A percentile compares a stretch with the other conserved stretches of the same genome.
Evolutionary conservation across 805 yeast genomes (phyloP).

Genomic region (Barnettozyma wickerhamii): DNA sequence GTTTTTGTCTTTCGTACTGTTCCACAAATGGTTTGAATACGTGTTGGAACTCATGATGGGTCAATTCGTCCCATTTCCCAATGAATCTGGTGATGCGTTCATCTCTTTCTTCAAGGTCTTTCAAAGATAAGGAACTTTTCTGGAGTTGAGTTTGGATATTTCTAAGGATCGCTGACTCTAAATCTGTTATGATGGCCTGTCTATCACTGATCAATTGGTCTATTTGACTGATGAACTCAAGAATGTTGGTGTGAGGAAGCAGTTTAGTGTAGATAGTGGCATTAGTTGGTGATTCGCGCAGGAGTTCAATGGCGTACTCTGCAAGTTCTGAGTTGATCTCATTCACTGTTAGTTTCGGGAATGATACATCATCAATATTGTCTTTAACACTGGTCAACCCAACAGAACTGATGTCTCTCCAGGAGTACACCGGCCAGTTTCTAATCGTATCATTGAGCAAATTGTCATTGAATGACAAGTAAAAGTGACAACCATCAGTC

Average conservation of each 20-base stretch:
- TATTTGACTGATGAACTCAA: constrained; percentile 12
- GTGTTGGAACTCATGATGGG: constrained; percentile 29
- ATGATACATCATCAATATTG: background rate
- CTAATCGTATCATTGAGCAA: constrained; percentile 6
- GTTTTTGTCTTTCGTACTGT: constrained; percentile 22
- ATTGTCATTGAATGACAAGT: constrained; percentile 20
- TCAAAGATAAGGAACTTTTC: constrained; percentile 18
- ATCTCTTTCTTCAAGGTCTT: constrained; percentile 16
- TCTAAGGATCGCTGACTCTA: constrained; percentile 13
- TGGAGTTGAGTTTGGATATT: constrained; percentile 17
- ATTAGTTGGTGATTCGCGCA: constrained; percentile 27
- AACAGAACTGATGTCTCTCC: constrained; percentile 12
- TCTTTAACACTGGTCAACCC: background rate
- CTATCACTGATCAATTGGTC: constrained; percentile 15
- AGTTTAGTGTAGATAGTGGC: constrained; percentile 24
- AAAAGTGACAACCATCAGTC: constrained; percentile 28
- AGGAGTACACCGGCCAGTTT: constrained; percentile 20
- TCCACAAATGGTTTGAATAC: constrained; percentile 25
- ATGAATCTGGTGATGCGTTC: constrained; percentile 19
- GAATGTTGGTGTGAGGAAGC: constrained; percentile 21
- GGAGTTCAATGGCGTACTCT: constrained; percentile 18
- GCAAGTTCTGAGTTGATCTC: constrained; percentile 25
- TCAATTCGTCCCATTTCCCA: constrained; percentile 25
- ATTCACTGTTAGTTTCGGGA: constrained; percentile 15
- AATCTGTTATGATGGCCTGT: constrained; percentile 14